Evolutionary conservation across 768 basidiomycete genomes (phyloP), one percentile per base, ranked within the genome.

Genomic region (Mycena galopus): DNA sequence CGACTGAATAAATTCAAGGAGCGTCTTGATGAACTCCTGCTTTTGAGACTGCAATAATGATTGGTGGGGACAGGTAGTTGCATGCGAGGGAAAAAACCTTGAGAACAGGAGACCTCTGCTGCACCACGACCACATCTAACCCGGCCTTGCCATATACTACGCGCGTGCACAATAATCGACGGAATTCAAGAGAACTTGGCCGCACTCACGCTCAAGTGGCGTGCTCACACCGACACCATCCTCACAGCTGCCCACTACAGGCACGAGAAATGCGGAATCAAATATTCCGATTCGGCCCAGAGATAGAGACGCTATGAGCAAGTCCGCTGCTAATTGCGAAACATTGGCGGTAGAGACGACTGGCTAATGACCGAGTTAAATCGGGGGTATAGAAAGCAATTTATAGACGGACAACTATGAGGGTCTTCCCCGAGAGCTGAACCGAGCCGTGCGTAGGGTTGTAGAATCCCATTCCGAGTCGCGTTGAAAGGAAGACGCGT

Each of bases 311-410:
- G 91, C 81, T 72, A 95, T 91, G 71, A 96, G 82, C 21, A 96
- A 82, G 81, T 96, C 94, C 12, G 84, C 90, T 0, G 94, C 89
- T 16, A 96, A 86, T 77, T 96, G 94, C n/a, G 90, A 86, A 51
- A 96, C 88, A 82, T 96, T 96, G 58, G 93, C 94, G 14, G 90
- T 89, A 7, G 94, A 95, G 14, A 96, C 93, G 53, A 94, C 78
- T 37, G 95, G 94, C 88, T 90, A 42, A 10, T 42, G 37, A 32
- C 58, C 50, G 65, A 25, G 56, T 67, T 35, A 65, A 66, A 67
- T 67, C 14, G 44, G 61, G 53, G 37, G 32, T 2, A 67, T 32
- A 69, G 51, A 29, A 44, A 59, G 53, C 44, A 21, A 51, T 9
- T 29, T 42, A 63, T 57, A 47, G 70, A 86, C 86, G 64, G 74